These are phyloP conservation scores for Petunia axillaris DNA, from an alignment of 257 asterid genomes.

Conservation along the genomic window DNA sequence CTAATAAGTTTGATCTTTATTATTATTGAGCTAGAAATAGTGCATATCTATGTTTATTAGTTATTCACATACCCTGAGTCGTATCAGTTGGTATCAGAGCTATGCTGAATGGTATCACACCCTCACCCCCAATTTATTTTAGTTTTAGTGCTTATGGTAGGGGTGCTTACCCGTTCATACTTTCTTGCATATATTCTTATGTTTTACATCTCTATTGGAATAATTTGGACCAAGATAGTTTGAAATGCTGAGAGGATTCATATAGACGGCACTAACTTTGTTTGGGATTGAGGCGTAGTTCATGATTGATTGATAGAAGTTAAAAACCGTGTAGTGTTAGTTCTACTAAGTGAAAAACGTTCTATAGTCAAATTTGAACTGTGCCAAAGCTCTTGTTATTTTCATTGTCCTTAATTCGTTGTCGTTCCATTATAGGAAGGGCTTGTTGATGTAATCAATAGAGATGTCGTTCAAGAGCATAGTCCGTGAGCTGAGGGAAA, in stretches of 20 bases:
- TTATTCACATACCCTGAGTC: no score
- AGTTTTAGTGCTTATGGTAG: no score
- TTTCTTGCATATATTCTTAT: not conserved
- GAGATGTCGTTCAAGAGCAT: slow-evolving; percentile 38
- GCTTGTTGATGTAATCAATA: slow-evolving; percentile 21
- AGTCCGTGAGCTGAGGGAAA: slow-evolving; percentile 37
- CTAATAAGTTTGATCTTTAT: not conserved
- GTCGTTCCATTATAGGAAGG: not conserved
- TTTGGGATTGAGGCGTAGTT: not conserved
- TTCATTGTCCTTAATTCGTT: not conserved
- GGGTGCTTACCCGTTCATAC: not conserved
- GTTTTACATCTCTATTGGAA: not conserved
- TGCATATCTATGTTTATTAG: not conserved
- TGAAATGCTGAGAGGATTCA: not conserved
- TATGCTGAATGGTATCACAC: no score
- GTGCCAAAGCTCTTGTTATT: not conserved
- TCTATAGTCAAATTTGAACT: not conserved
- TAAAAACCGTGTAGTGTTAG: not conserved
- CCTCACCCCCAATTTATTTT: no score
- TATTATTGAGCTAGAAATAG: not conserved
- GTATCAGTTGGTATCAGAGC: no score
- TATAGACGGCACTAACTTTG: not conserved
- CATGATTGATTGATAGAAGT: not conserved
- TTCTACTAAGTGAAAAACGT: not conserved
- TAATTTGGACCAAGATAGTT: not conserved